Evolutionary conservation across 2,329 filamentous ascomycete genomes (phyloP).

Genomic region (Fusarium gaditjirri): DNA sequence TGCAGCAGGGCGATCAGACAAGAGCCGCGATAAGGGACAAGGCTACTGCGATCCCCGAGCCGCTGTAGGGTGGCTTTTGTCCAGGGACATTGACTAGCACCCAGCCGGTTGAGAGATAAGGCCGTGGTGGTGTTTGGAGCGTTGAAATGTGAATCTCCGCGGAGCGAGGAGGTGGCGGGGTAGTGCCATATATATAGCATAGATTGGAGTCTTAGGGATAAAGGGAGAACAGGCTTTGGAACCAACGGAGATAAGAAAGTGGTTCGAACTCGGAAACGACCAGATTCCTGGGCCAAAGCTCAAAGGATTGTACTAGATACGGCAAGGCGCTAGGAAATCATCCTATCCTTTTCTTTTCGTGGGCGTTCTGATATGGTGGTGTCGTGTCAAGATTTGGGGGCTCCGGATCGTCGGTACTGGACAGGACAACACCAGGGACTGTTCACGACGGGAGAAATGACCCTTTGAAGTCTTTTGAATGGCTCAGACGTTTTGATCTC

Average conservation of each 20-base stretch:
- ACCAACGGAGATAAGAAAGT: conserved; percentile 29
- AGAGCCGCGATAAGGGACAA: conserved; percentile 31
- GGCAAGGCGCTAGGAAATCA: conserved; percentile 7
- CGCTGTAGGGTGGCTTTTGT: conserved; percentile 11
- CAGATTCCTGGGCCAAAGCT: neutral
- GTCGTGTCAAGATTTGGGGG: conserved; percentile 15
- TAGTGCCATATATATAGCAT: conserved; percentile 38
- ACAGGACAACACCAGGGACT: neutral
- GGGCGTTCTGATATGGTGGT: conserved; percentile 17
- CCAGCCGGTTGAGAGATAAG: conserved; percentile 39
- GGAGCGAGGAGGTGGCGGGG: conserved; percentile 35
- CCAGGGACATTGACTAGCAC: conserved; percentile 22
- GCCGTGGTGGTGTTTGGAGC: conserved; percentile 27
- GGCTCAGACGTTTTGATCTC: neutral
- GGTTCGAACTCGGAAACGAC: neutral
- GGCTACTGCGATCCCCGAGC: conserved; percentile 28
- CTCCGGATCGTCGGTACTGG: conserved; percentile 1
- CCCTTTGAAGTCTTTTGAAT: conserved; percentile 1
- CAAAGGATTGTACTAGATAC: conserved; percentile 4
- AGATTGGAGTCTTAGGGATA: conserved; percentile 13
- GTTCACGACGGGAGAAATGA: neutral
- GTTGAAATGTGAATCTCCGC: conserved; percentile 43
- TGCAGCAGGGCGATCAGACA: conserved; percentile 27
- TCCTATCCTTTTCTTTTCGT: conserved; percentile 18
- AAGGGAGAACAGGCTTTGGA: conserved; percentile 12